Evolutionary conservation across 1,284 basidiomycete genomes (phyloP).

Genomic region (Apiotrichum domesticum): DNA sequence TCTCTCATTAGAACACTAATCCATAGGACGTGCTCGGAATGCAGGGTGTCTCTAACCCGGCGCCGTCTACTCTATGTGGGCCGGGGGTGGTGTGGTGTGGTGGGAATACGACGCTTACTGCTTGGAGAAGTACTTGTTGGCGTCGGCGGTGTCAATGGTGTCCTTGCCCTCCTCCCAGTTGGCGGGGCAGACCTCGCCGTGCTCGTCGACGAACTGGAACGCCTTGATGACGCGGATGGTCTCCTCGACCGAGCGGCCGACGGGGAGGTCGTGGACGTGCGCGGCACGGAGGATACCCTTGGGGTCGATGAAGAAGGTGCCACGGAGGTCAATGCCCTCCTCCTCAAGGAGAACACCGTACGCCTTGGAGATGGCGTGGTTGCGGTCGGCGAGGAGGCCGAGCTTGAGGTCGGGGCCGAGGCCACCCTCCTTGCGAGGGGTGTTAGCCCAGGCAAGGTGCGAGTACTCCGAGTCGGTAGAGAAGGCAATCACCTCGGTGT

Average conservation of each 20-base stretch:
- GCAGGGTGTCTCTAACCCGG: conserved; percentile 19
- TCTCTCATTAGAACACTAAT: neutral
- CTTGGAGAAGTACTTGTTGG: conserved; percentile 65
- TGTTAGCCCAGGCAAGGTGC: conserved; percentile 78
- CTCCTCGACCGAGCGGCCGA: conserved; percentile 85
- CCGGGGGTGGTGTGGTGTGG: conserved; percentile 52
- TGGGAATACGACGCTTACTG: conserved; percentile 32
- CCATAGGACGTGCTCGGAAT: conserved; percentile 1
- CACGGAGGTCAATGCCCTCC: conserved; percentile 75
- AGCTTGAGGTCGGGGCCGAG: conserved; percentile 79
- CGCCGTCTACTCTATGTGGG: conserved; percentile 42
- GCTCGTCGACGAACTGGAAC: conserved; percentile 69
- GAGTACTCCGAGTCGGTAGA: conserved; percentile 85
- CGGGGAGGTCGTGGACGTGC: conserved; percentile 74
- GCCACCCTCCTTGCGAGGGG: conserved; percentile 72
- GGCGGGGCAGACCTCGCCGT: conserved; percentile 84
- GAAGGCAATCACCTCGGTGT: conserved; percentile 65
- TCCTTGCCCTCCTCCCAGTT: conserved; percentile 59
- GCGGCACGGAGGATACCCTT: conserved; percentile 62
- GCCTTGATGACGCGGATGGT: conserved; percentile 81
- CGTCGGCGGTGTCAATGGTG: conserved; percentile 49
- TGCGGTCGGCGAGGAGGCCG: conserved; percentile 54
- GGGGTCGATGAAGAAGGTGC: conserved; percentile 83
- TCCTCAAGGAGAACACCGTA: conserved; percentile 83
- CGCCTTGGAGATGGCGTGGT: conserved; percentile 52